phyloP scores from a whole-genome alignment of 1,284 basidiomycete species.

The Sphaerobolus stellatus region DNA sequence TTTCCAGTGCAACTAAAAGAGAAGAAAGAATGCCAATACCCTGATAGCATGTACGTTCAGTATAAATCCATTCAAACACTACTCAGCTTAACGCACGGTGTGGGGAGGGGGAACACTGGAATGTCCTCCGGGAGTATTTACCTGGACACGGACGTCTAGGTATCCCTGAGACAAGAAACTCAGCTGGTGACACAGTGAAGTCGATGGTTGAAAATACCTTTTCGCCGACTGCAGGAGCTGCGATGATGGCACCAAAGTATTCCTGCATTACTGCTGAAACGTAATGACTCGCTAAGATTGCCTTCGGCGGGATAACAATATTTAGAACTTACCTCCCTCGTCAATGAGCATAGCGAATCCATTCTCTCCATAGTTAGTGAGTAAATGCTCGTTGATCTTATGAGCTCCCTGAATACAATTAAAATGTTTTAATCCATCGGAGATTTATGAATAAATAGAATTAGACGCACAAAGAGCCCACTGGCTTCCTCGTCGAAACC shows the following conservation, averaged over 20 bases:
- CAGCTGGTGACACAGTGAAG: not conserved
- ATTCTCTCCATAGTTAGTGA: conserved; percentile 56
- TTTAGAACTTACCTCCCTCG: conserved; percentile 45
- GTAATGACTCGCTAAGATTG: conserved; percentile 18
- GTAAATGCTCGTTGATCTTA: conserved; percentile 47
- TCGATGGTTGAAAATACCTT: conserved; percentile 34
- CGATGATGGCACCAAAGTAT: conserved; percentile 40
- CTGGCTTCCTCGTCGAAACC: conserved; percentile 73
- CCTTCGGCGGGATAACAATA: not conserved
- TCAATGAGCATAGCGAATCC: conserved; percentile 62
- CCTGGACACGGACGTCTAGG: conserved; percentile 52
- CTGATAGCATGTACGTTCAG: conserved; percentile 22
- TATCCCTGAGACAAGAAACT: conserved; percentile 42
- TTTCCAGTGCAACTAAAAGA: conserved; percentile 55
- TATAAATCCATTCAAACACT: not conserved
- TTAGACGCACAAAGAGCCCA: conserved; percentile 43
- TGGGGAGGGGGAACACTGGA: conserved; percentile 60
- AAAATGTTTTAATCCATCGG: not conserved
- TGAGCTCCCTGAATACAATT: conserved; percentile 44
- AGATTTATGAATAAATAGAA: not conserved
- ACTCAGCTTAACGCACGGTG: conserved; percentile 37
- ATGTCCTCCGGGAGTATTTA: conserved; percentile 64
- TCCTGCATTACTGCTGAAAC: conserved; percentile 28
- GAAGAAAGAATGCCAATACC: conserved; percentile 64
- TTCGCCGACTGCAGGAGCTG: conserved; percentile 56